Evolutionary conservation across 495 filamentous ascomycete genomes (phyloP), one percentile per base, ranked within the genome.

Genomic region (Penicillium paxilli): DNA sequence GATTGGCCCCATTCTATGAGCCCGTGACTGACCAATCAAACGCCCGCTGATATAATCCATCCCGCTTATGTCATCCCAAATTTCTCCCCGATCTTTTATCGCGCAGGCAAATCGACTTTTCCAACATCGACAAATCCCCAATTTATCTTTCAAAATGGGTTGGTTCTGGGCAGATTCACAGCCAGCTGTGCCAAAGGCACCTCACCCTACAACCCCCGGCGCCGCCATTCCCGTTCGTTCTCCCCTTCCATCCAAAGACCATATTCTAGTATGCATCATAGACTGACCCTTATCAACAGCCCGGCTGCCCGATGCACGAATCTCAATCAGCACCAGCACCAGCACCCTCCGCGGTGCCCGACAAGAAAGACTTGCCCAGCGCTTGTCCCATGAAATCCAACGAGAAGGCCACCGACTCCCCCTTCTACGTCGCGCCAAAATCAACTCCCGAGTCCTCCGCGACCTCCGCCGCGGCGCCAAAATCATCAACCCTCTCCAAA

Each of bases 131-230:
- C 51, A 23, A 1, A 44, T 17, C 48, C 45, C 9, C 55, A 42
- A 44, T 30, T 51, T 33, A n/a, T 32, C 16, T 8, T 45, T 54
- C 48, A 67, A 56, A 41, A 97, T 98, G 94, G 94, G 94, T 57
- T 98, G 95, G 95, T 98, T 98, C 62, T 98, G 94, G 94, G 89
- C 92, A 72, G 92, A 98, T 58, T 66, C 82, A 42, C 68, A 66
- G 55, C 70, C 67, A 50, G 75, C 69, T 24, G 48, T 63, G 41
- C 65, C 81, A 19, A 55, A 71, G 55, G 71, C 76, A 40, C 73
- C 79, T 26, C 59, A 80, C 73, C 59, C 69, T 67, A 48, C 61
- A 66, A 59, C 61, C 46, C 63, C 73, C 14, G 67, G 72, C 59
- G 66, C 58, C 44, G 51, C 68, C 66, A 87, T 85, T 67, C 91